Evolutionary conservation across 2,329 filamentous ascomycete genomes (phyloP).

Genomic region (Cordyceps fumosorosea): DNA sequence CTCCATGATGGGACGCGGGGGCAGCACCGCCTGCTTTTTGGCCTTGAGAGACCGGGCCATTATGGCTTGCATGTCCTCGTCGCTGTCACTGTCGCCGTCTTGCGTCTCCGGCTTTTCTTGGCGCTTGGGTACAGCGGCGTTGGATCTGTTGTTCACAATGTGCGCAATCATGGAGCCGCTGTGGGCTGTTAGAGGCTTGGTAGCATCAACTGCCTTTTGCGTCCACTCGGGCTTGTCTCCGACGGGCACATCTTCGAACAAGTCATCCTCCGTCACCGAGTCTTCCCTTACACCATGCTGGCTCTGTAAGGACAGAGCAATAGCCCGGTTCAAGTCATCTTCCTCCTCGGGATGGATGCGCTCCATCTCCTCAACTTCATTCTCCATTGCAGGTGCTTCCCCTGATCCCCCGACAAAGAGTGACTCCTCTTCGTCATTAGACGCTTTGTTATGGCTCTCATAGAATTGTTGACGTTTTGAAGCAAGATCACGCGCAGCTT

Average conservation of each 20-base stretch:
- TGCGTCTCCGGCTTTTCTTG: constrained; percentile 18
- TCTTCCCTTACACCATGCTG: constrained; percentile 39
- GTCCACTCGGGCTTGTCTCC: constrained; percentile 42
- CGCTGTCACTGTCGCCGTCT: constrained; percentile 53
- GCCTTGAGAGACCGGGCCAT: constrained; percentile 62
- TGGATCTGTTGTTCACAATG: constrained; percentile 67
- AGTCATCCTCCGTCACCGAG: constrained; percentile 31
- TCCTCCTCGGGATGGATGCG: constrained; percentile 32
- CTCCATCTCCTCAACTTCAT: constrained; percentile 31
- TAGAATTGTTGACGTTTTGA: constrained; percentile 24
- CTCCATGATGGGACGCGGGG: constrained; percentile 33
- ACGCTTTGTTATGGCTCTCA: constrained; percentile 14
- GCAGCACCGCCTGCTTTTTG: constrained; percentile 39
- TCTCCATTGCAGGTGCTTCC: constrained; percentile 17
- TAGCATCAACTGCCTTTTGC: constrained; percentile 44
- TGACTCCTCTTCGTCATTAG: constrained; percentile 38
- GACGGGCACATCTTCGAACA: constrained; percentile 45
- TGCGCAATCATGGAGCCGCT: constrained; percentile 61
- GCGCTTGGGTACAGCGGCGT: constrained; percentile 47
- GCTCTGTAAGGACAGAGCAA: constrained; percentile 75
- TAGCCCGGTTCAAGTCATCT: constrained; percentile 70
- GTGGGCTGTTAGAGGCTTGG: constrained; percentile 44
- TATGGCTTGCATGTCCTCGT: constrained; percentile 73
- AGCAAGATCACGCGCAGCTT: constrained; percentile 22
- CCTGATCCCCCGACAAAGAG: constrained; percentile 37